Percentiles rank a stretch among this genome's conserved stretches.
Conservation (phyloP, 1,284 basidiomycete genomes). For the Tilletiopsis washingtonensis region DNA sequence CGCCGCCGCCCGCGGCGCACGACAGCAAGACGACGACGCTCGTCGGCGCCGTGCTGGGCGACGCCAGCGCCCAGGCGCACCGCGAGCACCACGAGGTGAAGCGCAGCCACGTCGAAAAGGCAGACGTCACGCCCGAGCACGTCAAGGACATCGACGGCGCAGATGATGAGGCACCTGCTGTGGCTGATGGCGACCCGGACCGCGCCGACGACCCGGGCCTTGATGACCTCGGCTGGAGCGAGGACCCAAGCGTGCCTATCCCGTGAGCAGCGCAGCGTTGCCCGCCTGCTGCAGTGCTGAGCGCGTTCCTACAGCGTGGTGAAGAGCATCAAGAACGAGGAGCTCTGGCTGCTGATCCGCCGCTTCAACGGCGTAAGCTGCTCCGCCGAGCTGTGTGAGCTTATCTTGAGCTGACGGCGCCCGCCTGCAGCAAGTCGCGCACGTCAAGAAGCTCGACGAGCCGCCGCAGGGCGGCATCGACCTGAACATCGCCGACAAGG, state of each 20-base stretch:
- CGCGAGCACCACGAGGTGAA: not conserved
- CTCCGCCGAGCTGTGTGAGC: not conserved
- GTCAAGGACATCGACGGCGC: constrained; percentile 4
- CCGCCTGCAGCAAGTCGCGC: constrained; percentile 47
- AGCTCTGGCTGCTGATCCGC: constrained; percentile 50
- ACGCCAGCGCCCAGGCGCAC: not conserved
- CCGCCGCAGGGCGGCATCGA: constrained; percentile 47
- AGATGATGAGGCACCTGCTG: constrained; percentile 12
- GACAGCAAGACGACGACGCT: too few relatives aligned
- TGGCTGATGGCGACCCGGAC: constrained; percentile 19
- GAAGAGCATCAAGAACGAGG: constrained; percentile 49
- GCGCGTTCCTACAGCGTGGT: constrained; percentile 14
- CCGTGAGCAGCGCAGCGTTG: constrained; percentile 6
- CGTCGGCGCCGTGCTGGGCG: not conserved
- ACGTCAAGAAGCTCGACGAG: constrained; percentile 46
- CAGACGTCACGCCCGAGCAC: constrained; percentile 5
- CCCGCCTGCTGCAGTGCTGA: not conserved
- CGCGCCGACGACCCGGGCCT: constrained; percentile 29
- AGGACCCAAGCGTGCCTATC: constrained; percentile 25
- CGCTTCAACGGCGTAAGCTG: constrained; percentile 48
- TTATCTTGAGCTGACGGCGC: not conserved
- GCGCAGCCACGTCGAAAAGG: not conserved
- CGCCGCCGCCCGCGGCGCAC: too few relatives aligned
- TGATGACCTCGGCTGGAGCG: constrained; percentile 35
- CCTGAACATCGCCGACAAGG: constrained; percentile 50